Evolutionary conservation across 805 yeast genomes (phyloP), one percentile per base, ranked within the genome.

Genomic region (Metschnikowia arizonensis): DNA sequence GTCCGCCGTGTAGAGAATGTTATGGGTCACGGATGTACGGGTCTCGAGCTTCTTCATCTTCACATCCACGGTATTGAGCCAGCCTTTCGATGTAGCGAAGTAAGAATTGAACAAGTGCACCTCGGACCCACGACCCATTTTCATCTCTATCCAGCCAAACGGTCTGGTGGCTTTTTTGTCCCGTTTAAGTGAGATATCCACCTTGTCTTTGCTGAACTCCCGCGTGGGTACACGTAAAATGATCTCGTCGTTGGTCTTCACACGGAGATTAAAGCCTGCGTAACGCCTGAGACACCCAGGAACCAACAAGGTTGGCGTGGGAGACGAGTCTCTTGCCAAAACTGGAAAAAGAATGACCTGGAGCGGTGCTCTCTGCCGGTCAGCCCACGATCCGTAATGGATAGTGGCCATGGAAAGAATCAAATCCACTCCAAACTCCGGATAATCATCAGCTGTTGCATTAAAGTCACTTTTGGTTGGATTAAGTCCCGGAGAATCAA

Each of bases 331-430:
- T 38, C 82, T 64, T 21, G 84, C 78, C 9, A 80, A 59, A 0
- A 75, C 61, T 0, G 99, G 99, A 45, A 84, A 79, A 19, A 93
- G 66, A 64, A 82, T 66, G 12, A 70, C 64, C 46, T 83, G 89
- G 8, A 90, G 56, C 1, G 81, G 76, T 2, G 72, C 72, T 14
- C 96, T 62, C 61, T 93, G 95, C 30, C 91, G 79, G 48, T 93
- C 95, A 0, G 97, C 86, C 97, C 97, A 91, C 0, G 99, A 96
- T 0, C 99, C 99, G 59, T 88, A 90, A 53, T 83, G 83, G 1
- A 88, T 65, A 0, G 86, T 81, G 0, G 88, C 81, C 44, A 77
- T 75, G 1, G 76, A 71, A 2, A 88, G 51, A 11, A 70, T 71
- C 7, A 90, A 42, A 42, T 83, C 83, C 6, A 83, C 54, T 0